Base-by-base conservation (phyloP, 306 rosid species). In the Cajanus cajan region DNA sequence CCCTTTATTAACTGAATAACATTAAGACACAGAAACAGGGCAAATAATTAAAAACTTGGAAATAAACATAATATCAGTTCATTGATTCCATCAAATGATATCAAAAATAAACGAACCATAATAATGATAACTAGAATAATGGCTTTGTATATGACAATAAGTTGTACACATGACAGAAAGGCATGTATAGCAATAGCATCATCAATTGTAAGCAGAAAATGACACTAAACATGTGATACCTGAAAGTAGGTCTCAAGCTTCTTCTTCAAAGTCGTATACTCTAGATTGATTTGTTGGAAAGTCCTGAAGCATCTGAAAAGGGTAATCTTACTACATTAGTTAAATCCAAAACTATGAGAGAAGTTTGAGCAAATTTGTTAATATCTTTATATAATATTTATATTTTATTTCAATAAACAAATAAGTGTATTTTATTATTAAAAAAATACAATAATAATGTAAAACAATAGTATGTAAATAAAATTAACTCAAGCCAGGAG, bases 221-320 rank as follows among this genome's bases (percentile, higher is more conserved):
- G 25, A 68, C 54, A 12, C 10, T 43, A 45, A 57, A 41, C 25
- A 18, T 76, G 13, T 15, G 6, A 51, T 79, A 82, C 96, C 97
- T 90, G 84, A 74, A 92, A 89, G 76, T 90, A 92, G 66, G 89
- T 62, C 58, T 90, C 89, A 15, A 92, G 97, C 80, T 86, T 82
- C 73, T 64, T 80, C 86, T 78, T 92, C 84, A 92, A 62, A 77
- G 83, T 77, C 68, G 83, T 78, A 51, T 90, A 86, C 83, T 92
- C 97, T 50, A 83, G 82, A 82, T 89, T 90, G 41, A 87, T 87
- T 78, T 73, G 85, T 68, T 83, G 91, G 78, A 89, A 92, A 80
- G 89, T 84, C 87, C 89, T 82, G 11, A 70, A 13, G 88, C 97
- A 92, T 76, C 96, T 92, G 87, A 78, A 73, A 78, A 41, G 66